Evolutionary conservation across 2,329 filamentous ascomycete genomes (phyloP).

Genomic region (Corinectria fuckeliana): DNA sequence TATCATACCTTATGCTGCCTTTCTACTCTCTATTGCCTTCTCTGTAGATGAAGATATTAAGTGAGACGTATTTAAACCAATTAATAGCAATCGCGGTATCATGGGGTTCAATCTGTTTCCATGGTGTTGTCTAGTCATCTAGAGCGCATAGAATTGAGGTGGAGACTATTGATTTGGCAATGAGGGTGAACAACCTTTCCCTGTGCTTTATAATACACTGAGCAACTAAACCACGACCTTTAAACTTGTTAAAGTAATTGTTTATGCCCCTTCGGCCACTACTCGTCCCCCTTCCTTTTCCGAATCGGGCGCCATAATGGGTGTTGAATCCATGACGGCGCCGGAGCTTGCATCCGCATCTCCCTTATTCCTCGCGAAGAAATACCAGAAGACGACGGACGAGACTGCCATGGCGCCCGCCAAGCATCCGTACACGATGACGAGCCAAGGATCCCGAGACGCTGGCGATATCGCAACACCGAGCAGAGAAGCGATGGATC

Average conservation of each 20-base stretch:
- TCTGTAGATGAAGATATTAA: no score
- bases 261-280: neutral
- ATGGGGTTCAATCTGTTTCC: no score
- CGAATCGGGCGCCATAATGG: neutral
- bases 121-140: no score
- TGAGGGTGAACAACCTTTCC: neutral
- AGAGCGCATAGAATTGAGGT: neutral
- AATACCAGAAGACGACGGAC: neutral
- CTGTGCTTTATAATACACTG: neutral
- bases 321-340: neutral
- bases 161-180: no score
- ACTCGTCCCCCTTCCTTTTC: neutral
- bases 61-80: no score
- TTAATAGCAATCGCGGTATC: no score
- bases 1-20: neutral
- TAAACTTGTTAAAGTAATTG: neutral
- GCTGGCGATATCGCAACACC: neutral
- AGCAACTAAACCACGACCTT: neutral
- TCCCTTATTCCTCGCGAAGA: neutral
- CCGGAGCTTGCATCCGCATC: neutral
- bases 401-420: neutral
- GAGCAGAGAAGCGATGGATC: neutral
- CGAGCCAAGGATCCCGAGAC: neutral
- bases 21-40: no score
- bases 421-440: neutral